These are phyloP conservation scores for Malassezia nana DNA, from an alignment of 1,284 basidiomycete genomes.

Conservation along the genomic window DNA sequence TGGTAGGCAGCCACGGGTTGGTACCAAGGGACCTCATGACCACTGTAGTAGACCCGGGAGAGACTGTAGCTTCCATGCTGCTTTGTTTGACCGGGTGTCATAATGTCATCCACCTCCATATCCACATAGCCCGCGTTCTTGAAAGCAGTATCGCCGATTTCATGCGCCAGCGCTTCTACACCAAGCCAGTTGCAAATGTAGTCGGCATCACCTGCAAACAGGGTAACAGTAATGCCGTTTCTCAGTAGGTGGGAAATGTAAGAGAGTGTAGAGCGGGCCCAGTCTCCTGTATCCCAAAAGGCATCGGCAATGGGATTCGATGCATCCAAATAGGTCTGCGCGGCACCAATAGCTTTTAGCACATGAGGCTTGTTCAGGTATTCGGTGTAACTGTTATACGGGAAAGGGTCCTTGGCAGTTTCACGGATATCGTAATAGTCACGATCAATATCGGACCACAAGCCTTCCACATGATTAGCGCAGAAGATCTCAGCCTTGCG, in stretches of 20 bases:
- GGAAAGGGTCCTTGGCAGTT: conserved; percentile 28
- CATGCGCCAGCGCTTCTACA: conserved; percentile 21
- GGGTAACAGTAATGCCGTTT: conserved; percentile 22
- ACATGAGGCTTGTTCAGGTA: conserved; percentile 27
- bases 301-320: conserved; percentile 19
- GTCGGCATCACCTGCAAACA: conserved; percentile 31
- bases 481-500: conserved; percentile 29
- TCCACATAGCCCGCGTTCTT: conserved; percentile 22
- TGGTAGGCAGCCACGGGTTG: conserved; percentile 25
- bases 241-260: conserved; percentile 22
- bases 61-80: conserved; percentile 29
- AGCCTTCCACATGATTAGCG: conserved; percentile 22
- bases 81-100: conserved; percentile 22
- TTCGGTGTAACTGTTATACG: conserved; percentile 25
- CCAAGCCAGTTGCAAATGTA: conserved; percentile 35
- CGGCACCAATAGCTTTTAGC: conserved; percentile 28
- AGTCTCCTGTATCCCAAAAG: conserved; percentile 25
- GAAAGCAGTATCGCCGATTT: conserved; percentile 21
- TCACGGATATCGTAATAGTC: conserved; percentile 34
- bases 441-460: conserved; percentile 21
- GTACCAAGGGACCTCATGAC: conserved; percentile 34
- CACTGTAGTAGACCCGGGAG: conserved; percentile 27
- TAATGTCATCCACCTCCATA: conserved; percentile 18
- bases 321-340: conserved; percentile 27
- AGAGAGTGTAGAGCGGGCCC: conserved; percentile 19